Evolutionary conservation across 1,139 yeast genomes (phyloP).

Genomic region (Blastobotrys arbuscula): DNA sequence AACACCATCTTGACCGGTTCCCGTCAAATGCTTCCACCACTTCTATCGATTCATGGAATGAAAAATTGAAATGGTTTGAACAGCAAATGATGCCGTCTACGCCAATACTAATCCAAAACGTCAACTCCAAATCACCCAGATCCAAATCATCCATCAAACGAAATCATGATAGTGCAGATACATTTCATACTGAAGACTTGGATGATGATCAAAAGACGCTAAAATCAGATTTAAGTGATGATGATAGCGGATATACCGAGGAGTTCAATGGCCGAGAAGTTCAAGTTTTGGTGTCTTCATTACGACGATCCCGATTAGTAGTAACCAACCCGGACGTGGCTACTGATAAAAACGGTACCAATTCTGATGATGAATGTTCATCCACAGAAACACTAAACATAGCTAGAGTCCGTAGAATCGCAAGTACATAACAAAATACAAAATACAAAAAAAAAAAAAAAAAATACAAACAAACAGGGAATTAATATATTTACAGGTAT

Average conservation of each 20-base stretch:
- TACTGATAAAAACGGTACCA: neutral
- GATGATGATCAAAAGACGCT: neutral
- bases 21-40: neutral
- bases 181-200: neutral
- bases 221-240: neutral
- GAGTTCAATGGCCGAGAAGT: constrained; percentile 54
- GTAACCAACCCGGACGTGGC: constrained; percentile 55
- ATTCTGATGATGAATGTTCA: constrained; percentile 10
- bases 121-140: neutral
- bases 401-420: neutral
- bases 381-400: neutral
- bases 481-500: neutral
- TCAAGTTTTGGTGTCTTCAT: constrained; percentile 69
- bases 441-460: neutral
- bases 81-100: constrained; percentile 9
- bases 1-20: neutral
- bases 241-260: constrained; percentile 25
- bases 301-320: constrained; percentile 54
- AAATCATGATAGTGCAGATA: neutral
- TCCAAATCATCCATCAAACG: neutral
- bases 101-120: neutral
- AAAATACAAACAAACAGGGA: neutral
- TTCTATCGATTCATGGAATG: constrained; percentile 30
- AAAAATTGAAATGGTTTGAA: constrained; percentile 26
- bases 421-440: neutral